Conservation (phyloP, 2,329 filamentous ascomycete species). For the Paradendryphiella salina region DNA sequence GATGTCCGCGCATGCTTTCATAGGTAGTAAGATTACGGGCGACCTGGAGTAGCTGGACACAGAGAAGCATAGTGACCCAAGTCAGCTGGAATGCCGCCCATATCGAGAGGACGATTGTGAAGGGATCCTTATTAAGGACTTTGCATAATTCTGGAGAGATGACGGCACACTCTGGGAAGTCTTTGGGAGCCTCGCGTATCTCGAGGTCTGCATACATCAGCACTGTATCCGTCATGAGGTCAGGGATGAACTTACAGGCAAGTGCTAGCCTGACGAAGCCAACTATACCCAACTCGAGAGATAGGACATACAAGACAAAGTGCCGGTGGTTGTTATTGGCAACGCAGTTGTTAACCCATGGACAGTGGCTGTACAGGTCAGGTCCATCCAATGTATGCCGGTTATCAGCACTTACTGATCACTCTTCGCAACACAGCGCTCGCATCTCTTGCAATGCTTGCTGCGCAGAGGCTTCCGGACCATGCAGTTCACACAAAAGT, state of each 20-base stretch:
- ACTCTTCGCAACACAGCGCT: conserved; percentile 91
- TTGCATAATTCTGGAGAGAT: conserved; percentile 75
- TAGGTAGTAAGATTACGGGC: conserved; percentile 92
- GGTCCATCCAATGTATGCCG: background rate
- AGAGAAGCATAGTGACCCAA: conserved; percentile 96
- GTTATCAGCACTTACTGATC: conserved; percentile 72
- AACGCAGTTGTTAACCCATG: conserved; percentile 96
- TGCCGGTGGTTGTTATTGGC: conserved; percentile 95
- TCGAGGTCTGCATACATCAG: conserved; percentile 62
- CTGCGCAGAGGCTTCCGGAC: conserved; percentile 87
- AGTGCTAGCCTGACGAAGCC: conserved; percentile 72
- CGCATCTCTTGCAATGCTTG: conserved; percentile 92
- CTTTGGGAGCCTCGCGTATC: conserved; percentile 57
- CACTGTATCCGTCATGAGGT: background rate
- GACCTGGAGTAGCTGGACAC: conserved; percentile 91
- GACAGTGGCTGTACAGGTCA: conserved; percentile 73
- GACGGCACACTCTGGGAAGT: conserved; percentile 65
- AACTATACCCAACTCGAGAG: conserved; percentile 73
- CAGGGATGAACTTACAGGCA: conserved; percentile 60
- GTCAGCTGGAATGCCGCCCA: conserved; percentile 86
- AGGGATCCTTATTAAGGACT: conserved; percentile 77
- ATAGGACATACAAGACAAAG: conserved; percentile 88
- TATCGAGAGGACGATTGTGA: conserved; percentile 75
- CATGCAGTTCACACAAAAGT: conserved; percentile 96
- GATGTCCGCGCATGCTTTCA: conserved; percentile 88